phyloP scores from a whole-genome alignment of 1,139 yeast species.

The Schizosaccharomyces versatilis region DNA sequence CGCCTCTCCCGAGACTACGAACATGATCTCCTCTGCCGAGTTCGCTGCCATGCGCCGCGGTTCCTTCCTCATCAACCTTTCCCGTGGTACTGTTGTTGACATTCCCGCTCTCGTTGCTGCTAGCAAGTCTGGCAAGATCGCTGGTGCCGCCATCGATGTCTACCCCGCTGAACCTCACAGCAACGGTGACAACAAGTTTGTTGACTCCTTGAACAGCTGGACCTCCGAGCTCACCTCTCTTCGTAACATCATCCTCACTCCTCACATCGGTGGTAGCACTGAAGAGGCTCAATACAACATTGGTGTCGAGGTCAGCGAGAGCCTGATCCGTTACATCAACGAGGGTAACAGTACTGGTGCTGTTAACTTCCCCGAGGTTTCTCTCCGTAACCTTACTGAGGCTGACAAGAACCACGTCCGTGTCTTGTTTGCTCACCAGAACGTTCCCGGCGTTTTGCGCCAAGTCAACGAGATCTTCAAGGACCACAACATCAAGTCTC shows the following conservation, averaged over 20 bases:
- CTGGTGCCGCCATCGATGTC: conserved; percentile 95
- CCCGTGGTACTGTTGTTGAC: conserved; percentile 94
- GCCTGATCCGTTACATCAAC: conserved; percentile 74
- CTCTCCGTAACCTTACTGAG: conserved; percentile 67
- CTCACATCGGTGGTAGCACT: conserved; percentile 97
- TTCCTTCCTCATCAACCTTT: conserved; percentile 79
- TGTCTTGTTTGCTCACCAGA: conserved; percentile 86
- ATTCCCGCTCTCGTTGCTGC: conserved; percentile 85
- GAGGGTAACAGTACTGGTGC: conserved; percentile 95
- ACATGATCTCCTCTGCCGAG: conserved; percentile 73
- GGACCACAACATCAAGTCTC: conserved; percentile 90
- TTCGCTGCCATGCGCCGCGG: conserved; percentile 94
- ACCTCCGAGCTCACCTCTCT: conserved; percentile 59
- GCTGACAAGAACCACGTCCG: conserved; percentile 75
- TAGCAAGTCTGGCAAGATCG: conserved; percentile 77
- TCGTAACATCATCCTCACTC: conserved; percentile 79
- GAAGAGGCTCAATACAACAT: conserved; percentile 97
- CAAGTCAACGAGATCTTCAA: conserved; percentile 91
- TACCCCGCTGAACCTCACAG: conserved; percentile 95
- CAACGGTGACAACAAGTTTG: conserved; percentile 70
- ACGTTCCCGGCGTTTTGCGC: conserved; percentile 96
- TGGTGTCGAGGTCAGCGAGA: conserved; percentile 81
- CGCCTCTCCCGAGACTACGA: conserved; percentile 76
- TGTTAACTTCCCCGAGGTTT: conserved; percentile 96
- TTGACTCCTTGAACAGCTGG: conserved; percentile 56